Evolutionary conservation across 2,329 filamentous ascomycete genomes (phyloP), one percentile per base, ranked within the genome.

Genomic region (Sphaerulina musiva): DNA sequence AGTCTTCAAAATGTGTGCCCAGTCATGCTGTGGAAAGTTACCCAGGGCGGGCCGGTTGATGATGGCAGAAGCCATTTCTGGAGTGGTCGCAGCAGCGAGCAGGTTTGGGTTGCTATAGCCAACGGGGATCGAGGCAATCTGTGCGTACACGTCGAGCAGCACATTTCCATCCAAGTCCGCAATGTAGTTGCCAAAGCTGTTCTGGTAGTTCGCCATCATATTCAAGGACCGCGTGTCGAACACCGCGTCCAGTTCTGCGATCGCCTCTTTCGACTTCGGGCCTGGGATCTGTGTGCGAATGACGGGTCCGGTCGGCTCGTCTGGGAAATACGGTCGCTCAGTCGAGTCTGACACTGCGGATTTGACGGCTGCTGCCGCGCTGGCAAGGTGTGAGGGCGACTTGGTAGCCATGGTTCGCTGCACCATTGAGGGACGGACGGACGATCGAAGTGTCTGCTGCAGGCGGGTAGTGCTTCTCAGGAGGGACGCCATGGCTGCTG

Each of bases 51-150:
- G 90, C 48, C 90, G 82, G 78, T 95, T 95, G 77, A 95, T 87
- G 64, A 95, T 75, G 53, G 87, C 82, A 55, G 78, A 84, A 66
- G 83, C 76, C 88, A 95, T 95, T 66, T 91, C 86, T 23, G 85
- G 83, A 53, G 85, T 86, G 58, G 80, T 80, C 26, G 88, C 87
- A 34, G 84, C 83, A 64, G 83, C 78, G 62, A 81, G 76, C 58
- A 95, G 80, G 60, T 79, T 74, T 6, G 88, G 84, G 76, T 95
- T 95, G 79, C 92, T 95, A 80, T 95, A 95, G 57, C 90, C 90
- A 44, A 95, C 79, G 3, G 90, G 87, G 64, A 95, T 95, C 41
- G 89, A 95, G 59, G 90, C 90, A 68, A 95, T 95, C 74, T 95
- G 90, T 48, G 90, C 87, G 68, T 92, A 92, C 74, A 88, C 85